A percentile compares a stretch with the other conserved stretches of the same genome.
phyloP scores from a whole-genome alignment of 2,329 filamentous ascomycete species.

The Grosmannia clavigera region DNA sequence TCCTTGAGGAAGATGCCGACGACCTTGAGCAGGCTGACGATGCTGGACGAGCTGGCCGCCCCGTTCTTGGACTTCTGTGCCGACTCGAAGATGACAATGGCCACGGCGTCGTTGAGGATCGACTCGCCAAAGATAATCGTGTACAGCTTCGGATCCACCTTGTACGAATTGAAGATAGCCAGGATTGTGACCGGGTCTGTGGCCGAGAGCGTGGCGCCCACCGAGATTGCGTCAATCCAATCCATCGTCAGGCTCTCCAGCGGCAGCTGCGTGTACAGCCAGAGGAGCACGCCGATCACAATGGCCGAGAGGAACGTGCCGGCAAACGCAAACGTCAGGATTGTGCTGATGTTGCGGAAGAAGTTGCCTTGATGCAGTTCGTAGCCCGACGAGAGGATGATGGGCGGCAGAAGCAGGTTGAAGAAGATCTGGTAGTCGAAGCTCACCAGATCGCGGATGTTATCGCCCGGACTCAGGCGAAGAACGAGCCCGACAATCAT shows the following conservation, averaged over 20 bases:
- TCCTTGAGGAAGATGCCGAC: slow-evolving; percentile 89
- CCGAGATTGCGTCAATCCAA: slow-evolving; percentile 92
- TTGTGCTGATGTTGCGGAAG: slow-evolving; percentile 95
- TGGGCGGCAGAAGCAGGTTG: slow-evolving; percentile 94
- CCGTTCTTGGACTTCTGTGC: slow-evolving; percentile 83
- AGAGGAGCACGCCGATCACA: slow-evolving; percentile 83
- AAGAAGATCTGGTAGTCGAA: slow-evolving; percentile 99
- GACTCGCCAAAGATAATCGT: slow-evolving; percentile 98
- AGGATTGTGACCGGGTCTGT: slow-evolving; percentile 96
- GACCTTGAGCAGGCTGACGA: slow-evolving; percentile 79
- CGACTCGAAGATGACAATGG: slow-evolving; percentile 96
- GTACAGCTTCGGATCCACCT: slow-evolving; percentile 96
- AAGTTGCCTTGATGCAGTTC: slow-evolving; percentile 98
- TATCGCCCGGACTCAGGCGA: slow-evolving; percentile 66
- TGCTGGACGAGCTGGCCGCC: slow-evolving; percentile 55
- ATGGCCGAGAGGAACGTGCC: slow-evolving; percentile 95
- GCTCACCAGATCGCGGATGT: slow-evolving; percentile 80
- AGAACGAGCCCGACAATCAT: slow-evolving; percentile 92
- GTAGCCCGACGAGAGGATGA: slow-evolving; percentile 94
- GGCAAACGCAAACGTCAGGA: slow-evolving; percentile 92
- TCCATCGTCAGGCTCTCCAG: slow-evolving; percentile 75
- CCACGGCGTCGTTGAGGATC: slow-evolving; percentile 94
- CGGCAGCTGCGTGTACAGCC: slow-evolving; percentile 76
- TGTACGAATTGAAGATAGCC: slow-evolving; percentile 98
- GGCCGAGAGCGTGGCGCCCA: slow-evolving; percentile 89